phyloP scores from a whole-genome alignment of 805 yeast species.

The Candida dajiaensis region DNA sequence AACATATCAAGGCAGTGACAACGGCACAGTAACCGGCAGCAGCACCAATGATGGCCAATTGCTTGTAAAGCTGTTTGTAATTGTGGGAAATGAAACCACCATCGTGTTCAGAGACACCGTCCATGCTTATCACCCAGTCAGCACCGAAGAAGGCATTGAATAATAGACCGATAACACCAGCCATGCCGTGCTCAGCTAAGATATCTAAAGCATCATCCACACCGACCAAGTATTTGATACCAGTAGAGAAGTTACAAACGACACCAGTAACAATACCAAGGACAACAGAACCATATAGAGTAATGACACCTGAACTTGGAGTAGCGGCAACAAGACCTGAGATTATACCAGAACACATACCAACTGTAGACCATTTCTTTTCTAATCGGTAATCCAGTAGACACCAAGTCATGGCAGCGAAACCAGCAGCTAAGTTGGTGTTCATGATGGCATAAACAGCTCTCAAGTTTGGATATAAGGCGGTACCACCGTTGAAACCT shows the following conservation, averaged over 20 bases:
- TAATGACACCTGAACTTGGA: constrained; percentile 87
- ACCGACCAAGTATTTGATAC: constrained; percentile 69
- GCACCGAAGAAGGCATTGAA: constrained; percentile 88
- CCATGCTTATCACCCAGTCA: constrained; percentile 84
- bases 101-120: constrained; percentile 72
- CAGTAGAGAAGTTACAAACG: constrained; percentile 86
- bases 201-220: constrained; percentile 94
- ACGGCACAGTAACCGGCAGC: constrained; percentile 67
- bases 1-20: constrained; percentile 73
- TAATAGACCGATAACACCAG: constrained; percentile 86
- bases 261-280: constrained; percentile 78
- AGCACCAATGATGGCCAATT: constrained; percentile 77
- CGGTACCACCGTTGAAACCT: constrained; percentile 89
- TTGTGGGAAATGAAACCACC: constrained; percentile 95
- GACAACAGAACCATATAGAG: constrained; percentile 85
- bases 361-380: constrained; percentile 90
- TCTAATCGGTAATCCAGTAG: constrained; percentile 83
- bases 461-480: constrained; percentile 73
- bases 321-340: constrained; percentile 97
- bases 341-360: constrained; percentile 90
- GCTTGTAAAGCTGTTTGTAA: constrained; percentile 87
- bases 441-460: constrained; percentile 90
- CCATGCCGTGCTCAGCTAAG: constrained; percentile 98
- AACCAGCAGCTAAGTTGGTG: constrained; percentile 82
- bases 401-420: constrained; percentile 82